Percentiles rank a stretch among this genome's conserved stretches.
phyloP scores from a whole-genome alignment of 106 monocot species.

The Phalaenopsis equestris region DNA sequence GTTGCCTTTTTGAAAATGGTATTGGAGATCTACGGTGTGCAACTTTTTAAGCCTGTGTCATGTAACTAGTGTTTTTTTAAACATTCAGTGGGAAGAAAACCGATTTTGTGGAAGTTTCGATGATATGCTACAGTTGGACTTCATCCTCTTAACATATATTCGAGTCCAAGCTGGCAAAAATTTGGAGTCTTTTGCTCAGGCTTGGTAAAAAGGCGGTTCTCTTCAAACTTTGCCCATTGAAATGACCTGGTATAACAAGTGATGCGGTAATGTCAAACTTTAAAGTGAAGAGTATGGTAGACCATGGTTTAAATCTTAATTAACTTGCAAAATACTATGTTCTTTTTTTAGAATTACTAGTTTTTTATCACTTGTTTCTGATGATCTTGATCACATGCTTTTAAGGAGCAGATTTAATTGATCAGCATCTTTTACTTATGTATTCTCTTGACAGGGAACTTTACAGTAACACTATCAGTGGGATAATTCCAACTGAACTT shows the following conservation, averaged over 20 bases:
- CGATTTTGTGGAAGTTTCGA: background rate
- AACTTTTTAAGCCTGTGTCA: background rate
- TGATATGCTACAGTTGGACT: background rate
- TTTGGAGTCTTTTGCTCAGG: background rate
- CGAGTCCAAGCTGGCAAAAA: background rate
- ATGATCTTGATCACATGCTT: background rate
- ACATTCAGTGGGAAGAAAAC: background rate
- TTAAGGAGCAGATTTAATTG: background rate
- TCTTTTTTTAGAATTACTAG: background rate
- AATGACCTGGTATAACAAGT: background rate
- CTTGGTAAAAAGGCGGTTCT: background rate
- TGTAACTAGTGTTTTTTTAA: background rate
- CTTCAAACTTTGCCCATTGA: too few relatives aligned
- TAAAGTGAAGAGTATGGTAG: background rate
- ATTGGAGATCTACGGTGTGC: background rate
- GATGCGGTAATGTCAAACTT: background rate
- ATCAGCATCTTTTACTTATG: background rate
- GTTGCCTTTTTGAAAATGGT: background rate
- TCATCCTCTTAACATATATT: background rate
- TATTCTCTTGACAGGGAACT: slow-evolving; percentile 35
- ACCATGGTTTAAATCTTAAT: background rate
- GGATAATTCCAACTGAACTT: slow-evolving; percentile 44
- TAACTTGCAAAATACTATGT: background rate
- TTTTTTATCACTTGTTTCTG: background rate
- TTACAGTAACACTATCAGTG: slow-evolving; percentile 57